Evolutionary conservation across 2,329 filamentous ascomycete genomes (phyloP), one percentile per base, ranked within the genome.

Genomic region (Colletotrichum sp.): DNA sequence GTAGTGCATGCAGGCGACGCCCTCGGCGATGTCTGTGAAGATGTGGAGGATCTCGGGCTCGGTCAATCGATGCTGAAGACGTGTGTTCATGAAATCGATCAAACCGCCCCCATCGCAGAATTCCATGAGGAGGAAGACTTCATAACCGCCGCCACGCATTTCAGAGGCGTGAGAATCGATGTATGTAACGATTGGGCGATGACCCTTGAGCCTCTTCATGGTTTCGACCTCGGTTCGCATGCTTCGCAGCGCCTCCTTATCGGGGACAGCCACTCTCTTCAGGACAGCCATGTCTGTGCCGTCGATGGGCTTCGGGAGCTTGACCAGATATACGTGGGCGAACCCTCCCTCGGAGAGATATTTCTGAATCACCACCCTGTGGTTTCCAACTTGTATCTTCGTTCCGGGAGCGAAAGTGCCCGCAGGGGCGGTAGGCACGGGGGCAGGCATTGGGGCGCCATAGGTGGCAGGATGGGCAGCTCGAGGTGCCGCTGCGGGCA

Each of bases 21-120:
- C 97, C 86, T 99, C 96, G 64, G 96, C 94, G 71, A 98, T 95
- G 84, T 99, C 97, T 67, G 94, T 94, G 86, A 99, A 99, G 85
- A 99, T 99, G 87, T 96, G 94, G 80, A 99, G 88, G 80, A 99
- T 98, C 88, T 99, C 97, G 66, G 97, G 96, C 87, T 99, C 97
- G 43, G 96, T 99, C 85, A 99, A 89, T 67, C 97, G 94, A 84
- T 99, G 96, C 86, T 99, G 97, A 81, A 99, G 88, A 69, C 97
- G 92, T 43, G 97, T 99, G 86, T 99, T 99, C 97, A 99, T 99
- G 84, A 99, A 99, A 87, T 99, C 97, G 83, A 99, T 99, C 83
- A 99, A 87, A 43, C 97, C 96, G 78, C 97, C 97, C 67, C 97
- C 97, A 81, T 94, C 93, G 87, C 97, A 99, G 85, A 94, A 98